A percentile compares a stretch with the other conserved stretches of the same genome.
Evolutionary conservation across 148 eudicot species (phyloP).

Genomic region (Chenopodium formosanum): DNA sequence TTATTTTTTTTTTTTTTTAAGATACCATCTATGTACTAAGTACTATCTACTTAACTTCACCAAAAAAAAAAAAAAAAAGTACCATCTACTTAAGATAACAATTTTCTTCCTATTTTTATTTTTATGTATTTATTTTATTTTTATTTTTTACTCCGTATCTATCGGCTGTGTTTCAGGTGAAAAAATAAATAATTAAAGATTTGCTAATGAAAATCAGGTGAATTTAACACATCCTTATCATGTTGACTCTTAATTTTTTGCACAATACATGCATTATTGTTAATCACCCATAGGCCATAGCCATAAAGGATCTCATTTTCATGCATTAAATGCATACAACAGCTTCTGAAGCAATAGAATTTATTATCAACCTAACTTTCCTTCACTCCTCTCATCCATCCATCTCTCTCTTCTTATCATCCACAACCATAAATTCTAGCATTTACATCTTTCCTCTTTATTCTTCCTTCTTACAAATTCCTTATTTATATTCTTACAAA

Average conservation of each 20-base stretch:
- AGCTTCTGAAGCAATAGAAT: conserved; percentile 2
- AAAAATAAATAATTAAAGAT: too few species aligned
- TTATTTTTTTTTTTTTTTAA: too few species aligned
- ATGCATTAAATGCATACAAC: conserved; percentile 18
- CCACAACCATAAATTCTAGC: background rate
- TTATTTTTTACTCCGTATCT: too few species aligned
- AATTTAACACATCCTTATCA: too few species aligned
- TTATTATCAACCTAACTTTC: conserved; percentile 27
- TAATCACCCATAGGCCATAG: background rate
- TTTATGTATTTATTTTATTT: too few species aligned
- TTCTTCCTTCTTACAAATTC: background rate
- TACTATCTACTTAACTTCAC: too few species aligned
- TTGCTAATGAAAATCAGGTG: too few species aligned
- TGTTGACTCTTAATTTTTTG: background rate
- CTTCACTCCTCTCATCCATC: background rate
- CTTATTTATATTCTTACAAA: background rate
- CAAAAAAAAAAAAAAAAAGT: too few species aligned
- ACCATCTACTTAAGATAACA: too few species aligned
- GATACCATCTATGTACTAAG: too few species aligned
- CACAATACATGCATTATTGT: background rate
- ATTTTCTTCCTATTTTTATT: too few species aligned
- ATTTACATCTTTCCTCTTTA: background rate
- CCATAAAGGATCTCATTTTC: conserved; percentile 3
- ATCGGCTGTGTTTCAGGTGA: too few species aligned
- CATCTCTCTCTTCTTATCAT: background rate